Evolutionary conservation across 805 yeast genomes (phyloP), one percentile per base, ranked within the genome.

Genomic region (Kluyveromyces siamensis): DNA sequence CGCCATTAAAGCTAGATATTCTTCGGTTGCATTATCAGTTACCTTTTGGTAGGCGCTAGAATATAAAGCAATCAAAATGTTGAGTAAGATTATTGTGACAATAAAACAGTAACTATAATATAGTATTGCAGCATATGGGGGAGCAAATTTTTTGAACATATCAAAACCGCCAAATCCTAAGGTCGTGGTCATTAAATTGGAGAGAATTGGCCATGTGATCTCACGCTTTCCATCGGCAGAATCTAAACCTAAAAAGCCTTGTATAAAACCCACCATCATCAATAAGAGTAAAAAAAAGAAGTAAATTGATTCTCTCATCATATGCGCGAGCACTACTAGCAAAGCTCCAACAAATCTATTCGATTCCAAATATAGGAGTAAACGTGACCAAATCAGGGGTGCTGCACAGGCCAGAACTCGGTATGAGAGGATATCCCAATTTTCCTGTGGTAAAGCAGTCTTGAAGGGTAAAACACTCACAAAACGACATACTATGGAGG

Each of bases 291-390:
- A 68, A 41, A 86, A 84, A 61, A 88, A 88, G 69, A 88, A 88
- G 13, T 87, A 73, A n/a, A 86, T 63, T 1, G 93, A 83, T 64
- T 88, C 96, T 57, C 83, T 81, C 87, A 88, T 83, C 87, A 88
- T 84, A 49, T 82, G 83, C 59, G 86, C 86, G 45, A 86, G 69
- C 5, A 88, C 91, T 27, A 88, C 91, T 53, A 88, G 76, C 88
- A 88, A 84, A 2, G 89, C 87, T 39, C 96, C 96, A 44, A 87
- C 86, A 64, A 88, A 87, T 56, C 77, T 76, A 54, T 81, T 80
- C 10, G 90, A 84, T 61, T 88, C 96, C 56, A 87, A 73, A 65
- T 74, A 87, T 37, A 88, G 72, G 48, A 88, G 68, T 45, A 88
- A 69, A 45, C 96, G 73, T 2, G 85, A 76, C 95, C 96, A 88